Evolutionary conservation across 257 asterid genomes (phyloP).

Genomic region (Solanum medicagineum): DNA sequence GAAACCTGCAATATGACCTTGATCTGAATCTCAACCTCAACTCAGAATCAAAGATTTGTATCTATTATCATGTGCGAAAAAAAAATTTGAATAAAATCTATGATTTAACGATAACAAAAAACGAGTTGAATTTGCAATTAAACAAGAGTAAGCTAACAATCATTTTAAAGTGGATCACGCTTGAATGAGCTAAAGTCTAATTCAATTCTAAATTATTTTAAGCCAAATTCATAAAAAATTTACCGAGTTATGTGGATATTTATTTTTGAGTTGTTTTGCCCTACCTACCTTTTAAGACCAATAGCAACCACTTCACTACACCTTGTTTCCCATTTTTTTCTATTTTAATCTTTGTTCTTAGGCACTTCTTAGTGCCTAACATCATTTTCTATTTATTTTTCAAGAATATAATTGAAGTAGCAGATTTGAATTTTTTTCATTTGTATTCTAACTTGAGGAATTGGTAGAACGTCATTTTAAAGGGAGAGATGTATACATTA

Average conservation of each 20-base stretch:
- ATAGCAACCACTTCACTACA: neutral
- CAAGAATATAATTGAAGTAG: neutral
- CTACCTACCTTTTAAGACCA: neutral
- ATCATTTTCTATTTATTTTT: neutral
- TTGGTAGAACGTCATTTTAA: neutral
- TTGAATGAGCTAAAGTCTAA: neutral
- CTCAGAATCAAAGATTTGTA: neutral
- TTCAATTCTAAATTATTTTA: neutral
- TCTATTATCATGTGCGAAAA: neutral
- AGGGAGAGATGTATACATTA: neutral
- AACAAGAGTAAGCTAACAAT: neutral
- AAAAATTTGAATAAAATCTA: neutral
- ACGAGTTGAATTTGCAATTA: neutral
- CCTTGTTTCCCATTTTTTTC: neutral
- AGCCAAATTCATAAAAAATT: neutral
- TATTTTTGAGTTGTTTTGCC: neutral
- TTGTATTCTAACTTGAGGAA: neutral
- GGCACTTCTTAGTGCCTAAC: neutral
- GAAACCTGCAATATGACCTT: too few species aligned
- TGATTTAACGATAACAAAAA: neutral
- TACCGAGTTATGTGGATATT: fast-evolving
- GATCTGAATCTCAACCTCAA: neutral
- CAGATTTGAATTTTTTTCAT: neutral
- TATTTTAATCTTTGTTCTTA: neutral
- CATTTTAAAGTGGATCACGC: neutral